Evolutionary conservation across 495 filamentous ascomycete genomes (phyloP).

Genomic region (Melanomma pulvis-pyrius): DNA sequence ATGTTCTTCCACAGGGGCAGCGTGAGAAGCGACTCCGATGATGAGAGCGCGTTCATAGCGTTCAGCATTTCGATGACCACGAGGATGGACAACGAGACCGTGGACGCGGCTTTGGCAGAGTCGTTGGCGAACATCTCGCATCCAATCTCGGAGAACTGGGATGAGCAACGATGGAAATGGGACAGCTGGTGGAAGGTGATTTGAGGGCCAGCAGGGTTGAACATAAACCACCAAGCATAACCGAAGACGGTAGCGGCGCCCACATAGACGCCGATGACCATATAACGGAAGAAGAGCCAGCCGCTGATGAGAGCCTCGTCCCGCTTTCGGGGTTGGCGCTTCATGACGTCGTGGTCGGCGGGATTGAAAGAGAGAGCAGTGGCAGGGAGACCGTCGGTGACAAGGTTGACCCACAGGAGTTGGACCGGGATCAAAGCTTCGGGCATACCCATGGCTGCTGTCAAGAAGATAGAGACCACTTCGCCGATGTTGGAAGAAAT

Average conservation of each 20-base stretch:
- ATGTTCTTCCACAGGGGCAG: conserved; percentile 95
- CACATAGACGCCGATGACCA: conserved; percentile 95
- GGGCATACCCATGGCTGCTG: conserved; percentile 94
- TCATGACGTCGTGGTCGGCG: conserved; percentile 96
- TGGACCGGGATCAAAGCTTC: conserved; percentile 98
- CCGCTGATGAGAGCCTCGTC: conserved; percentile 89
- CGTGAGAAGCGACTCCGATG: conserved; percentile 90
- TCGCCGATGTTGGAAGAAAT: conserved; percentile 99
- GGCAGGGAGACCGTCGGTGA: conserved; percentile 95
- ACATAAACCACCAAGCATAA: conserved; percentile 99
- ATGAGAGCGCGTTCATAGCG: conserved; percentile 97
- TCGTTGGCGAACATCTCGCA: conserved; percentile 93
- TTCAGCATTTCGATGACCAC: conserved; percentile 99
- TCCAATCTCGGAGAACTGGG: conserved; percentile 86
- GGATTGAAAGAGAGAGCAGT: conserved; percentile 98
- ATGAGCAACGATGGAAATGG: conserved; percentile 90
- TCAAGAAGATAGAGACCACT: conserved; percentile 99
- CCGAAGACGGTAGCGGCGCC: conserved; percentile 94
- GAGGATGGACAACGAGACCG: conserved; percentile 84
- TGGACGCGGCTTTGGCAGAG: conserved; percentile 91
- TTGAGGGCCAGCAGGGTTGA: conserved; percentile 85
- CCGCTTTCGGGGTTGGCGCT: conserved; percentile 81
- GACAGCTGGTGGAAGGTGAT: conserved; percentile 91
- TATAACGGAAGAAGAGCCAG: conserved; percentile 97
- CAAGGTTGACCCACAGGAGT: conserved; percentile 97